These are phyloP conservation scores for Xylaria scruposa DNA, from an alignment of 495 filamentous ascomycete genomes.

Conservation along the genomic window DNA sequence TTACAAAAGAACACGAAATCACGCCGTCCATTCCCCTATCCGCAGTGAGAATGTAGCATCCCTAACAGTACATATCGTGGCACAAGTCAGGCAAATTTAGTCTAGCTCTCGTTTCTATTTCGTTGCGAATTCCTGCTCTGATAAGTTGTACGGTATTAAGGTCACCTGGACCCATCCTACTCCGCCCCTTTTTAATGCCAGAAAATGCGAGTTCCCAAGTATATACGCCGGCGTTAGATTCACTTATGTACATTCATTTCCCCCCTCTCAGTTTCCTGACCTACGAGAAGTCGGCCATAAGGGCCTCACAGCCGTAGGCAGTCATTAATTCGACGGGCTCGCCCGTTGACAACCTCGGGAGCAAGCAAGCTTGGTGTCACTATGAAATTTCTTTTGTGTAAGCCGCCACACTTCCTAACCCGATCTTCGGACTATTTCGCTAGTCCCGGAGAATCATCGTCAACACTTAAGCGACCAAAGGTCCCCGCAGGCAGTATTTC, in stretches of 20 bases:
- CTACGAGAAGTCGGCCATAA: not conserved
- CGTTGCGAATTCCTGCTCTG: not conserved
- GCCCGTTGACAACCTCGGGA: not conserved
- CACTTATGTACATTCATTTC: conserved; percentile 14
- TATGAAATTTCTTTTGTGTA: not conserved
- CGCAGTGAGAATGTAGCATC: not conserved
- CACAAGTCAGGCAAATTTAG: not conserved
- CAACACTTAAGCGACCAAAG: conserved; percentile 37
- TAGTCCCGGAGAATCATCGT: conserved; percentile 19
- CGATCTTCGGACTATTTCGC: not conserved
- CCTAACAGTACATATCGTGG: not conserved
- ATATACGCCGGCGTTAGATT: conserved; percentile 11
- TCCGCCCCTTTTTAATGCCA: not conserved
- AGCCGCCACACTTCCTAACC: not conserved
- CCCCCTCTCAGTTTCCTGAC: not conserved
- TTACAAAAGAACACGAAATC: not conserved
- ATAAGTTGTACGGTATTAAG: not conserved
- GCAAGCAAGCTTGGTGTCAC: not conserved
- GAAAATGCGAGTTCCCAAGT: not conserved
- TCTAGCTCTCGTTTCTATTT: not conserved
- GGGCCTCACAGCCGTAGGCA: not conserved
- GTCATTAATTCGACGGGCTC: conserved; percentile 11
- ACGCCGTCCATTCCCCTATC: not conserved
- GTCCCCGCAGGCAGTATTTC: conserved; percentile 66
- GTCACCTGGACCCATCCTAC: not conserved